Conservation (phyloP, 2,329 filamentous ascomycete genomes). For the Claviceps digitariae region DNA sequence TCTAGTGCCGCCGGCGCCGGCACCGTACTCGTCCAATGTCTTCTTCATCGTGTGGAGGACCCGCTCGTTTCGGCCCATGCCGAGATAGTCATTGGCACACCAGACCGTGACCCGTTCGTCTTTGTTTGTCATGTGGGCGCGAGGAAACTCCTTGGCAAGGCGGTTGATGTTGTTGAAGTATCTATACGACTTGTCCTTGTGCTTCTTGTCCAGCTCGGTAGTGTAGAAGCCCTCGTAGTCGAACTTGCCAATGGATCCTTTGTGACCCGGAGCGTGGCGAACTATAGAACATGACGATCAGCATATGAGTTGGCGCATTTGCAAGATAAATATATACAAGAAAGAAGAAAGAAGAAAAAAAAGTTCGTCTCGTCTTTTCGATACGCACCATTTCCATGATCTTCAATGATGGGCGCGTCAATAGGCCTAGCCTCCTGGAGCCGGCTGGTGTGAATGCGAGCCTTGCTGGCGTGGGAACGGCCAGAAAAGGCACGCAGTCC, state of each 20-base stretch:
- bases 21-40: conserved; percentile 86
- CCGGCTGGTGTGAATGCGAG: conserved; percentile 68
- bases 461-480: conserved; percentile 44
- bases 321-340: background rate
- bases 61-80: conserved; percentile 84
- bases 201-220: conserved; percentile 88
- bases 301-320: background rate
- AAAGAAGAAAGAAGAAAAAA: too few relatives aligned
- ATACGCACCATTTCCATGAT: conserved; percentile 36
- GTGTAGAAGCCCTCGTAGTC: conserved; percentile 87
- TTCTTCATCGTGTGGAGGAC: conserved; percentile 89
- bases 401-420: conserved; percentile 40
- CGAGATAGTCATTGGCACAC: conserved; percentile 98
- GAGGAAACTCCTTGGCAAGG: conserved; percentile 87
- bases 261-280: background rate
- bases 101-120: conserved; percentile 90
- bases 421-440: conserved; percentile 67
- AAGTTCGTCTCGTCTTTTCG: background rate
- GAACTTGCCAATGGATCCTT: conserved; percentile 44
- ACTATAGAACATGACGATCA: conserved; percentile 1
- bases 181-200: conserved; percentile 98
- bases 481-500: conserved; percentile 38
- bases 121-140: conserved; percentile 73
- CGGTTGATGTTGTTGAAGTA: conserved; percentile 99
- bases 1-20: conserved; percentile 85